A percentile compares a stretch with the other conserved stretches of the same genome.
Evolutionary conservation across 1,139 yeast species (phyloP).

Genomic region (Saccharomyces hybrid): DNA sequence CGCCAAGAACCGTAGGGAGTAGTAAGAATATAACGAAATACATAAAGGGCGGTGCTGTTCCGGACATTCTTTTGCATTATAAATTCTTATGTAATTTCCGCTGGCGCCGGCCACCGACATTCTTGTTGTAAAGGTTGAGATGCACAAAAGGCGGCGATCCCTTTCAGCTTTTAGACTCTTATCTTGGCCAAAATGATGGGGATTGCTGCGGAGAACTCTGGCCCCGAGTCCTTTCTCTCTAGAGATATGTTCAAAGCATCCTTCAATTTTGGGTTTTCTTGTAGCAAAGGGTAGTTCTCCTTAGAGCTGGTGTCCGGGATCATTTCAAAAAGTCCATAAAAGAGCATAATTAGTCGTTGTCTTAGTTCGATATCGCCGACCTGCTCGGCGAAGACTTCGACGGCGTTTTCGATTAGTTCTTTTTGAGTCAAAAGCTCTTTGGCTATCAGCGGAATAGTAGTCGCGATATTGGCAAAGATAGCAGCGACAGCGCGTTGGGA

Average conservation of each 20-base stretch:
- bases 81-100: background rate
- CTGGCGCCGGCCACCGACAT: too few species aligned
- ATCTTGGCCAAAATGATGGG: background rate
- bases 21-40: background rate
- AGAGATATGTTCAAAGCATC: slow-evolving; percentile 8
- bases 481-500: slow-evolving; percentile 32
- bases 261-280: slow-evolving; percentile 10
- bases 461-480: slow-evolving; percentile 28
- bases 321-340: slow-evolving; percentile 22
- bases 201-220: slow-evolving; percentile 13
- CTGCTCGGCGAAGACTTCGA: slow-evolving; percentile 20
- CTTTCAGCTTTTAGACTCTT: background rate
- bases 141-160: background rate
- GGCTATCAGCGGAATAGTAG: slow-evolving; percentile 28
- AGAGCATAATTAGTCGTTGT: slow-evolving; percentile 24
- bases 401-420: slow-evolving; percentile 19
- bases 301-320: slow-evolving; percentile 9
- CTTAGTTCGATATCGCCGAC: slow-evolving; percentile 22
- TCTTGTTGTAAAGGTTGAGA: background rate
- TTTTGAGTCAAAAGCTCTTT: slow-evolving; percentile 20
- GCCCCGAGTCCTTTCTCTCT: slow-evolving; percentile 4
- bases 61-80: background rate
- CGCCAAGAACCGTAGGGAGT: background rate
- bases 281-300: slow-evolving; percentile 5
- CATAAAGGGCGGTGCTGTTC: background rate